Evolutionary conservation across 1,284 basidiomycete genomes (phyloP).

Genomic region (Microstroma glucosiphilum): DNA sequence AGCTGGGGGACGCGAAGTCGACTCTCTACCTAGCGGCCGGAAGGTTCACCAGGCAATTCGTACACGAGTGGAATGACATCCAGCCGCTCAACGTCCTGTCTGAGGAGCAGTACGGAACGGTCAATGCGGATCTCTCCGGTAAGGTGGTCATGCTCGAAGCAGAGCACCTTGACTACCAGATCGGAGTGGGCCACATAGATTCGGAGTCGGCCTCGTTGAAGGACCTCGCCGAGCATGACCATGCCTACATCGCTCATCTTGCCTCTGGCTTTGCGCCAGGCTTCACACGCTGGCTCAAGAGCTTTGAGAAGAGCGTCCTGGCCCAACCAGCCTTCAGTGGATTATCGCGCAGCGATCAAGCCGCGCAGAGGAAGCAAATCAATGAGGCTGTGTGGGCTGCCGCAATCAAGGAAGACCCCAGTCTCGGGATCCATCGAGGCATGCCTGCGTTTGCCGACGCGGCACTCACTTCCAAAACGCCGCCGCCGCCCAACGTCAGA

Average conservation of each 20-base stretch:
- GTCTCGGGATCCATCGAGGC: too few relatives aligned
- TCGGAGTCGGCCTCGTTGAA: too few relatives aligned
- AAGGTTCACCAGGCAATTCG: constrained; percentile 59
- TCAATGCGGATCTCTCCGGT: constrained; percentile 26
- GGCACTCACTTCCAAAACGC: too few relatives aligned
- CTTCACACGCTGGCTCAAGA: neutral
- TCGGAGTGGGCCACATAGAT: constrained; percentile 11
- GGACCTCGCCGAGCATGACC: too few relatives aligned
- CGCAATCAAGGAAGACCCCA: too few relatives aligned
- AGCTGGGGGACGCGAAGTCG: constrained; percentile 54
- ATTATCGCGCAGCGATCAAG: too few relatives aligned
- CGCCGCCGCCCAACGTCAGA: too few relatives aligned
- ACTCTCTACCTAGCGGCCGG: constrained; percentile 65
- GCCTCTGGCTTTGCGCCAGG: neutral
- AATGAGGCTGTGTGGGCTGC: too few relatives aligned
- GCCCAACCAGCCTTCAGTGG: neutral
- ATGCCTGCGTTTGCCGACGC: too few relatives aligned
- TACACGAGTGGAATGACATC: constrained; percentile 63
- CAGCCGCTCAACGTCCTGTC: constrained; percentile 63
- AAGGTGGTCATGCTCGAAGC: constrained; percentile 51
- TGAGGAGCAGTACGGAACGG: neutral
- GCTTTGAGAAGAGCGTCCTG: neutral
- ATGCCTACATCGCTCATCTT: constrained; percentile 1
- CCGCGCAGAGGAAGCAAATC: too few relatives aligned
- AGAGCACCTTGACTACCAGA: constrained; percentile 26